Evolutionary conservation across 208 protist species (phyloP), one percentile per base, ranked within the genome.

Genomic region (Wallacemonas sp.): DNA sequence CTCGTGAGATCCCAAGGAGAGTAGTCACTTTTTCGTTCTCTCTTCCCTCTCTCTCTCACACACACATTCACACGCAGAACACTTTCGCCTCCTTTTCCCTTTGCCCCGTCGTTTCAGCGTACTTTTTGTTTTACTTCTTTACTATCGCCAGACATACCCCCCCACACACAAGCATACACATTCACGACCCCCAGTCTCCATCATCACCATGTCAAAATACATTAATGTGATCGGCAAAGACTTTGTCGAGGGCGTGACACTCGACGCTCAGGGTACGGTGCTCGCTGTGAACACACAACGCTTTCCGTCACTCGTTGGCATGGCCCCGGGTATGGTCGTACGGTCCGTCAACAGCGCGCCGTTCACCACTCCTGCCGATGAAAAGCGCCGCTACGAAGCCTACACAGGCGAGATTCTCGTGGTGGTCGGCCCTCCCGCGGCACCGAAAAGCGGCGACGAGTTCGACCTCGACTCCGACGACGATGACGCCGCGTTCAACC

Each of bases 381-480:
- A 93, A 66, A 79, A 91, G 61, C 61, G 73, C 27, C 83, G 78
- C 0, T 75, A 84, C 60, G 48, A 67, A 27, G 32, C 19, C 32
- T 77, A 74, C 27, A 39, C 55, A 1, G 71, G 78, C 19, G 78
- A 94, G 47, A 56, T 94, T 33, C 56, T 91, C 23, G 69, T 90
- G 11, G 82, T 90, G 16, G 74, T 94, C 11, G 57, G 43, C 9
- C 43, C 60, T 1, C 36, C 70, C 2, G 27, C 49, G 2, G 38
- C 21, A 6, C 56, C 3, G 19, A 26, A 58, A 39, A 27, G 36
- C 14, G 75, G 77, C 34, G 90, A 95, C 61, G 90, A 93, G 70
- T 93, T 95, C 61, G 90, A 95, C 56, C 73, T 95, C 34, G 81
- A 88, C 61, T 82, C 92, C 0, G 89, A 95, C 12, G 71, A 72